Evolutionary conservation across 768 basidiomycete genomes (phyloP).

Genomic region (Gautieria morchelliformis): DNA sequence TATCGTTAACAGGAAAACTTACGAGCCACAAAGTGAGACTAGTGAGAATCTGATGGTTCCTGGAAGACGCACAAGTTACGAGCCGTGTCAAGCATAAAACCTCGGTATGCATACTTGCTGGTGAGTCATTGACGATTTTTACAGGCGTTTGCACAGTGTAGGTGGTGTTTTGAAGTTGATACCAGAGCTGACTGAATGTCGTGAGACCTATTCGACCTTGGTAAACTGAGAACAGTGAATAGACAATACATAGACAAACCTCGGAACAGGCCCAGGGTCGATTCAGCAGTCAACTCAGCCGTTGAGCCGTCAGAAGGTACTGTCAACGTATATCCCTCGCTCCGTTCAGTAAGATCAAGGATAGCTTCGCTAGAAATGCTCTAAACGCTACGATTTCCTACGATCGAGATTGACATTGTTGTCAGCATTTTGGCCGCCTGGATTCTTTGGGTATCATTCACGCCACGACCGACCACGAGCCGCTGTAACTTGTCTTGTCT

Average conservation of each 20-base stretch:
- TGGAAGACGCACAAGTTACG: slow-evolving; percentile 21
- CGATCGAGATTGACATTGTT: neutral
- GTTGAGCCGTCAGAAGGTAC: slow-evolving; percentile 16
- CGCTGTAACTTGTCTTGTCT: slow-evolving; percentile 7
- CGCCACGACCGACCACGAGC: slow-evolving; percentile 10
- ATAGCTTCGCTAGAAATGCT: slow-evolving; percentile 8
- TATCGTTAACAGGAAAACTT: slow-evolving; percentile 14
- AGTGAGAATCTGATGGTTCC: neutral
- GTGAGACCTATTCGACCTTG: slow-evolving; percentile 19
- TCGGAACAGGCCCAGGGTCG: slow-evolving; percentile 23
- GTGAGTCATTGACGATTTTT: slow-evolving; percentile 13
- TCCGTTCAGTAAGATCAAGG: neutral
- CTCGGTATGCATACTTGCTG: slow-evolving; percentile 18
- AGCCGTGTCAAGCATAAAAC: slow-evolving; percentile 29
- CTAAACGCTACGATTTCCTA: neutral
- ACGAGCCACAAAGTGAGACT: slow-evolving; percentile 9
- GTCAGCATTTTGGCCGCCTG: slow-evolving; percentile 1
- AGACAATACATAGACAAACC: neutral
- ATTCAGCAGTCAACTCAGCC: slow-evolving; percentile 17
- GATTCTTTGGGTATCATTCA: slow-evolving; percentile 3
- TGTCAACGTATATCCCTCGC: slow-evolving; percentile 21
- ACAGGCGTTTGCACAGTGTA: slow-evolving; percentile 16
- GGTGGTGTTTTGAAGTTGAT: slow-evolving; percentile 7
- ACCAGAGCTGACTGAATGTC: slow-evolving; percentile 28
- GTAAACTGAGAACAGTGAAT: neutral